Conservation (phyloP, 257 asterid genomes). For the Nicotiana benthamiana region DNA sequence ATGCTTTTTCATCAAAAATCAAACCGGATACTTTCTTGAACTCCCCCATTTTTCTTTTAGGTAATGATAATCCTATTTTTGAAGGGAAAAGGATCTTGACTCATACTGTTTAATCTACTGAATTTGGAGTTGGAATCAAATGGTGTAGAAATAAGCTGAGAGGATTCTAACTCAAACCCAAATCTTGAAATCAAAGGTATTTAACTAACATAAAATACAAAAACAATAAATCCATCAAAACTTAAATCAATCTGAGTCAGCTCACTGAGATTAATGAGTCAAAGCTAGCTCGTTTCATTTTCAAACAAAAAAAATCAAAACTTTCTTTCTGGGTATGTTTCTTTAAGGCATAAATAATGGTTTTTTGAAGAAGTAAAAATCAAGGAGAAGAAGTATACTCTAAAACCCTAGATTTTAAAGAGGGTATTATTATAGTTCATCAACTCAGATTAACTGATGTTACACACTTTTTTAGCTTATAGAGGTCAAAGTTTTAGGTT, state of each 20-base stretch:
- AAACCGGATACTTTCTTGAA: conserved; percentile 57
- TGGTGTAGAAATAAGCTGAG: conserved; percentile 35
- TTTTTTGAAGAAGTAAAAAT: conserved; percentile 16
- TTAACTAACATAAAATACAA: conserved; percentile 56
- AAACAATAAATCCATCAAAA: conserved; percentile 54
- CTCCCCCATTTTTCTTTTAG: conserved; percentile 39
- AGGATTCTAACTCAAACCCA: conserved; percentile 52
- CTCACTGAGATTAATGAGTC: conserved; percentile 68
- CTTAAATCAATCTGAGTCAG: conserved; percentile 77
- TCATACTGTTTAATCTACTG: conserved; percentile 25
- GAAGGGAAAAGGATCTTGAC: conserved; percentile 19
- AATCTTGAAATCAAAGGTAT: conserved; percentile 72
- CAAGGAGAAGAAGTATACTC: background rate
- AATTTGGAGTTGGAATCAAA: conserved; percentile 29
- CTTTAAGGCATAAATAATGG: conserved; percentile 3
- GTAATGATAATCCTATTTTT: conserved; percentile 1
- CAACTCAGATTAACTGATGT: conserved; percentile 21
- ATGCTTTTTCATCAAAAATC: conserved; percentile 45
- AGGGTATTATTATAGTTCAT: conserved; percentile 21
- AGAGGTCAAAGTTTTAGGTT: no score
- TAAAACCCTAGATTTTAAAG: background rate
- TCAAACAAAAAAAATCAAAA: conserved; percentile 4
- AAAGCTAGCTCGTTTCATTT: conserved; percentile 52
- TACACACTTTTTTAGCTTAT: background rate
- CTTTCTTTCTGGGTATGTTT: background rate